phyloP scores from a whole-genome alignment of 1,284 basidiomycete genomes.

The Ceratobasidium papillatum region DNA sequence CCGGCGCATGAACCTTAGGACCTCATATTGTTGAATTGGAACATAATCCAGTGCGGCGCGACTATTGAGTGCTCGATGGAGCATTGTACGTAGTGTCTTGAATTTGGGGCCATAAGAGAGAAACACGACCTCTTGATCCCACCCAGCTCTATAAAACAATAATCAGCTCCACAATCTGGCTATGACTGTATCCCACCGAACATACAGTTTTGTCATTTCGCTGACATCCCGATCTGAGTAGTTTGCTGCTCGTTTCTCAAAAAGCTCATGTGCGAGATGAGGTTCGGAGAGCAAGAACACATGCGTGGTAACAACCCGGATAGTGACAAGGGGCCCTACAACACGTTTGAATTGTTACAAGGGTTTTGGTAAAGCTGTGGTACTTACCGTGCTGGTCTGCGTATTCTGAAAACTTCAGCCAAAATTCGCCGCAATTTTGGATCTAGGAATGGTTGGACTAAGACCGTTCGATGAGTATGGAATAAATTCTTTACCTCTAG shows the following conservation, averaged over 20 bases:
- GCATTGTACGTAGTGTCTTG: not conserved
- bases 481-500: slow-evolving; percentile 4
- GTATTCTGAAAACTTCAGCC: slow-evolving; percentile 20
- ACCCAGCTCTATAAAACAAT: not conserved
- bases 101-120: not conserved
- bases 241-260: slow-evolving; percentile 8
- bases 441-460: not conserved
- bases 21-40: slow-evolving; percentile 7
- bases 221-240: not conserved
- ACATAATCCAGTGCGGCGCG: too few relatives aligned
- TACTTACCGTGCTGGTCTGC: not conserved
- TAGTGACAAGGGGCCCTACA: slow-evolving; percentile 2
- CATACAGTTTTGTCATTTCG: not conserved
- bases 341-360: not conserved
- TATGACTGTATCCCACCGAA: not conserved
- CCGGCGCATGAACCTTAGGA: not conserved
- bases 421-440: not conserved
- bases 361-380: not conserved
- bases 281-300: not conserved
- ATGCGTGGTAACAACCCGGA: not conserved
- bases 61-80: not conserved
- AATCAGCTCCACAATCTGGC: not conserved
- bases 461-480: too few relatives aligned
- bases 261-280: not conserved
- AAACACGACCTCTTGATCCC: not conserved